phyloP scores from a whole-genome alignment of 176 grass and related monocot species.

The Oryza coarctata region DNA sequence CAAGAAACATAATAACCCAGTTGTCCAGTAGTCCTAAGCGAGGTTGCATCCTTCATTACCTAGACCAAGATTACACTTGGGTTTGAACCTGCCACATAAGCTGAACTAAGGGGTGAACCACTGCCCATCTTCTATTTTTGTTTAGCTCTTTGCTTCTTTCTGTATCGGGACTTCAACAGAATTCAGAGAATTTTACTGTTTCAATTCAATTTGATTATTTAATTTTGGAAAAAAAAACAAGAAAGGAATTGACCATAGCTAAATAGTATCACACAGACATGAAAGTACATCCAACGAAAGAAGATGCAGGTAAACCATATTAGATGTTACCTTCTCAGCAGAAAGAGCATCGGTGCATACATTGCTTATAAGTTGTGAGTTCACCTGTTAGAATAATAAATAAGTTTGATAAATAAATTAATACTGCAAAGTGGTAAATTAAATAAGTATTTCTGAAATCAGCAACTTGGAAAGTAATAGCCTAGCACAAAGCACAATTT shows the following conservation, averaged over 20 bases:
- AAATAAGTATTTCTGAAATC: neutral
- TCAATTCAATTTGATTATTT: neutral
- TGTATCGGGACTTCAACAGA: neutral
- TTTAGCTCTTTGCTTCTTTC: neutral
- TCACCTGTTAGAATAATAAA: conserved; percentile 66
- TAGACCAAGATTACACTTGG: conserved; percentile 7
- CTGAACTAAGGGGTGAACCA: neutral
- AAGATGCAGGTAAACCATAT: neutral
- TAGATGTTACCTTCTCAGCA: conserved; percentile 80
- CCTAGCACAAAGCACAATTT: neutral
- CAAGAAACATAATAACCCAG: neutral
- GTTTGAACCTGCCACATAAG: neutral
- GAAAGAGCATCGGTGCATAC: conserved; percentile 95
- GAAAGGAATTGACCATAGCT: neutral
- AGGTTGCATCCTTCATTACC: neutral
- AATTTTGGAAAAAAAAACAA: neutral
- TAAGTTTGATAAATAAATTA: neutral
- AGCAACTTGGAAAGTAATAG: neutral
- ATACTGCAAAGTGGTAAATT: neutral
- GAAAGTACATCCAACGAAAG: conserved; percentile 13
- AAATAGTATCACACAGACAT: neutral
- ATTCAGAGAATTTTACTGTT: conserved; percentile 6
- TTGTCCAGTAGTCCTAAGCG: neutral
- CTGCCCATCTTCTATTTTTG: neutral
- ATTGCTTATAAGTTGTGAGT: conserved; percentile 98